These are phyloP conservation scores for Kwoniella heveanensis DNA, from an alignment of 768 basidiomycete genomes.

Conservation along the genomic window DNA sequence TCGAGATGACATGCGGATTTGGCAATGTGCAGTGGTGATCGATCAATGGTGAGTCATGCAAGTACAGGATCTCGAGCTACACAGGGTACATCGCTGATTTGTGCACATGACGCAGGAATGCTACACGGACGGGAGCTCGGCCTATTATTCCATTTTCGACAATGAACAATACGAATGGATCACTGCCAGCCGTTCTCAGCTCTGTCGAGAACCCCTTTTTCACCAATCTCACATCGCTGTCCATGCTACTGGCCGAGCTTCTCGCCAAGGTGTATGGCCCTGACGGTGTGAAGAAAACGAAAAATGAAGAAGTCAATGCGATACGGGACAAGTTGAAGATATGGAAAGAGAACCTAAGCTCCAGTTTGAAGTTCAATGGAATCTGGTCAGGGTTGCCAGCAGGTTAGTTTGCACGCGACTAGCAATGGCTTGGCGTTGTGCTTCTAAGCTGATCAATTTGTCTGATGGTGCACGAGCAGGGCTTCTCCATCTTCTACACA, in stretches of 20 bases:
- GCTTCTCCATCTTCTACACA: conserved; percentile 22
- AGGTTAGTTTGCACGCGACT: too few species aligned
- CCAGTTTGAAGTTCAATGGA: conserved; percentile 9
- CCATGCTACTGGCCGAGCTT: conserved; percentile 6
- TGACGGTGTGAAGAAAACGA: conserved; percentile 16
- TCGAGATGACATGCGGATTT: conserved; percentile 21
- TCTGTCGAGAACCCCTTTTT: conserved; percentile 7
- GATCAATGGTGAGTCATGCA: conserved; percentile 24
- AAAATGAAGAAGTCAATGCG: conserved; percentile 13
- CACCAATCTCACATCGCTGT: conserved; percentile 7
- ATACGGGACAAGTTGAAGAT: conserved; percentile 8
- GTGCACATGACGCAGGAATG: conserved; percentile 26
- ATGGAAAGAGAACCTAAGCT: conserved; percentile 15
- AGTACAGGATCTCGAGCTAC: too few species aligned
- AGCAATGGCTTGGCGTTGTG: too few species aligned
- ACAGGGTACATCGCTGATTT: too few species aligned
- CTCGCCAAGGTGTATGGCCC: conserved; percentile 18
- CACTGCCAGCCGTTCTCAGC: neutral
- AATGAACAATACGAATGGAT: too few species aligned
- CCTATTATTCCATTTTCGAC: conserved; percentile 12
- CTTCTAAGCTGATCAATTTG: neutral
- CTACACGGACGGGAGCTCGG: conserved; percentile 18
- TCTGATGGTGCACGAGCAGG: conserved; percentile 5
- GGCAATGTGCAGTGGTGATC: conserved; percentile 27
- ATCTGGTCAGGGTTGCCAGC: conserved; percentile 14